Evolutionary conservation across 2,329 filamentous ascomycete species (phyloP), one percentile per base, ranked within the genome.

Genomic region (Pezicula carpinea): DNA sequence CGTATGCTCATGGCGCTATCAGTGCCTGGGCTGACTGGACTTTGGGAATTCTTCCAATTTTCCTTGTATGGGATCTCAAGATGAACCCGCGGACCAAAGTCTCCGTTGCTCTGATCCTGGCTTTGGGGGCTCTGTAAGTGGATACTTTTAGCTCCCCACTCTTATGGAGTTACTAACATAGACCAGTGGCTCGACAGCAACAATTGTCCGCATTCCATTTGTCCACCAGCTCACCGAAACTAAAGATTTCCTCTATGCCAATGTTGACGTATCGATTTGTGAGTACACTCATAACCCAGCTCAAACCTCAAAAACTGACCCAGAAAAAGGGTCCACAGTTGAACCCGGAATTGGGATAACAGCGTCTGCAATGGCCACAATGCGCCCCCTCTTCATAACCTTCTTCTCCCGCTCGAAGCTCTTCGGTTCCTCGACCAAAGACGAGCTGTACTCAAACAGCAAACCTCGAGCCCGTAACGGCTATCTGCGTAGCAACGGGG

Each of bases 51-150:
- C 57, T 71, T 4, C 69, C 69, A 1, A 62, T 68, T 18, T 64
- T 67, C 29, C 50, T 71, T 5, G 67, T 71, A 8, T 67, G 64
- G 61, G 62, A 65, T 23, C 55, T 70, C 4, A 59, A 65, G 35
- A 68, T 71, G 58, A 67, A 63, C 36, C 53, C 33, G 0, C 56
- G 62, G 35, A 64, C 66, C 5, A 70, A 69, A 49, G 38, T 69
- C 10, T 66, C 61, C 18, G 56, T 69, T 15, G 53, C 52, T 21
- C 22, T 57, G 6, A 56, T 60, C 35, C 48, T 61, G 4, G 53
- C 49, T n/a, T 55, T 70, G 6, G 67, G 68, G 21, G 63, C 65
- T 23, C 44, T 69, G 67, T 69, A 62, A 46, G 66, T 49, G 10
- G 14, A 17, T 15, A 22, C 17, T 29, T 19, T 13, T 35, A 21